phyloP scores from a whole-genome alignment of 2,329 filamentous ascomycete species.

The Aureobasidium namibiae region DNA sequence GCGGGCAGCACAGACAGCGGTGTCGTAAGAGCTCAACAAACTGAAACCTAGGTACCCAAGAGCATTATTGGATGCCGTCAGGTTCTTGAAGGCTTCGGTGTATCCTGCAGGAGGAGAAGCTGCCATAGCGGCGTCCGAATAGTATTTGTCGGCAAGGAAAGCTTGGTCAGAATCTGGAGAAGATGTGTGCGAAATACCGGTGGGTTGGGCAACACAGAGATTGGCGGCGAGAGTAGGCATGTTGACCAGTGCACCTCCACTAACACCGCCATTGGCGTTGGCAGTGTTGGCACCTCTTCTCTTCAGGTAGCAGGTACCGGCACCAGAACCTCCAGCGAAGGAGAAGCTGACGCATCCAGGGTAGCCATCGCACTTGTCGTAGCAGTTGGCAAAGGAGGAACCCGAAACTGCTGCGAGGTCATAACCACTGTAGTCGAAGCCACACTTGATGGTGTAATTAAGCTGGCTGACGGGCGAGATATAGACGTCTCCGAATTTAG shows the following conservation, averaged over 20 bases:
- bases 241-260: background rate
- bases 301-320: slow-evolving; percentile 11
- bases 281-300: background rate
- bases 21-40: slow-evolving; percentile 1
- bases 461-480: background rate
- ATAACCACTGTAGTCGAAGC: background rate
- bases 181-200: background rate
- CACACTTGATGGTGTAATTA: background rate
- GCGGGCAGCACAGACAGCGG: background rate
- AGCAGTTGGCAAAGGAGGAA: slow-evolving; percentile 2
- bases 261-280: background rate
- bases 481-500: background rate
- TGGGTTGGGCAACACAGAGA: background rate
- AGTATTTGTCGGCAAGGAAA: background rate
- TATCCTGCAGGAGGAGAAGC: slow-evolving; percentile 12
- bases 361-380: background rate
- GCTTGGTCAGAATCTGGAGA: background rate
- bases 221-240: background rate
- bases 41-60: slow-evolving; percentile 14
- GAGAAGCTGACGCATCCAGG: slow-evolving; percentile 10
- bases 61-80: slow-evolving; percentile 14
- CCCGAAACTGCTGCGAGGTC: background rate
- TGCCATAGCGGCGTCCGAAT: background rate
- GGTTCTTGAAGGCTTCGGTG: slow-evolving; percentile 15
- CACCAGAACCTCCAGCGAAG: background rate